Conservation (phyloP, 2,329 filamentous ascomycete genomes). For the Diaporthe humulicola region DNA sequence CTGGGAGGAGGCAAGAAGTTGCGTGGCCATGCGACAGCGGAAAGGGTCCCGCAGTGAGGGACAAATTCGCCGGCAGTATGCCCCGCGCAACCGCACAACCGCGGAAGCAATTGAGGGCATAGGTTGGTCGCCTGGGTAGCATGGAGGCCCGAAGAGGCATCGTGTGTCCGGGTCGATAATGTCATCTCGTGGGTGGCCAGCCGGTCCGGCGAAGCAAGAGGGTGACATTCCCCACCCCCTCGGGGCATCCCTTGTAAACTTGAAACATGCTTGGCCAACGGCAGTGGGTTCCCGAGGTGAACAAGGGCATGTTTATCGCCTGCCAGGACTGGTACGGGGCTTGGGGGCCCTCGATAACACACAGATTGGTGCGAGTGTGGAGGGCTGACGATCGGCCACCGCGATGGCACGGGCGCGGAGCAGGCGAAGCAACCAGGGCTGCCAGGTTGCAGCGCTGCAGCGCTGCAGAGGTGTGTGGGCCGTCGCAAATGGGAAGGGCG, state of each 20-base stretch:
- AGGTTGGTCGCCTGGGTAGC: background rate
- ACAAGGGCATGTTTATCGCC: constrained; percentile 32
- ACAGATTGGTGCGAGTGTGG: background rate
- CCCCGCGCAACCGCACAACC: background rate
- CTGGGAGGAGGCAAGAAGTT: constrained; percentile 6
- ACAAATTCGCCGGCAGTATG: background rate
- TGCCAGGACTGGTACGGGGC: constrained; percentile 20
- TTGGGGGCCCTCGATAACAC: constrained; percentile 26
- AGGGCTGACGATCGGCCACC: constrained; percentile 34
- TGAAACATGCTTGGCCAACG: constrained; percentile 40
- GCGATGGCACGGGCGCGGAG: constrained; percentile 19
- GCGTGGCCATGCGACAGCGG: constrained; percentile 29
- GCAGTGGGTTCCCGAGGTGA: constrained; percentile 18
- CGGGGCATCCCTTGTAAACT: constrained; percentile 33
- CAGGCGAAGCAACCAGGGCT: constrained; percentile 16
- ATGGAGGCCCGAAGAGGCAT: constrained; percentile 11
- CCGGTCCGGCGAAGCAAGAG: constrained; percentile 8
- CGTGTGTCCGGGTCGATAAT: constrained; percentile 25
- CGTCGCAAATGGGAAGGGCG: background rate
- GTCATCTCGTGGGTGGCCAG: background rate
- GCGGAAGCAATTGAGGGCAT: background rate
- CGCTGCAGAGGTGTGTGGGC: background rate
- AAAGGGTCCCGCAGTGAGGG: constrained; percentile 23
- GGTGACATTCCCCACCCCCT: constrained; percentile 24
- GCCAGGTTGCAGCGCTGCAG: no score